phyloP scores from a whole-genome alignment of 2,329 filamentous ascomycete species.

The Microdochium nivale region DNA sequence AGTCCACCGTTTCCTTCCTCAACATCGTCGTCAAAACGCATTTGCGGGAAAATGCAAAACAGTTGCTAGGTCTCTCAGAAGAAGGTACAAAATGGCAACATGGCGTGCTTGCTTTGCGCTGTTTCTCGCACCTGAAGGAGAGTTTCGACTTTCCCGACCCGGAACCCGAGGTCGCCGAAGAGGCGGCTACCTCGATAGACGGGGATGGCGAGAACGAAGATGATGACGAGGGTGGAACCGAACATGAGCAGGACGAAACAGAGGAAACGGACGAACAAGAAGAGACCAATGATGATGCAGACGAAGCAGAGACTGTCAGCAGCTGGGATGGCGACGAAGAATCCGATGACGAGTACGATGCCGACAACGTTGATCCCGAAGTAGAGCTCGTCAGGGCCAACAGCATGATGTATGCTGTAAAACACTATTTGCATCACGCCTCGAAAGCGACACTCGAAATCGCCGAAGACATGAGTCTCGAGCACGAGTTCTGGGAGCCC shows the following conservation, averaged over 20 bases:
- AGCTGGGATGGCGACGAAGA: constrained; percentile 5
- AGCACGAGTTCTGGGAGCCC: constrained; percentile 28
- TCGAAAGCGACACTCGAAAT: constrained; percentile 31
- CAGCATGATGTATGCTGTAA: constrained; percentile 27
- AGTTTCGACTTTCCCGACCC: constrained; percentile 17
- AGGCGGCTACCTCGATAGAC: background rate
- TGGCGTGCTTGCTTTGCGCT: constrained; percentile 28
- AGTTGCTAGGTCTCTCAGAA: constrained; percentile 22
- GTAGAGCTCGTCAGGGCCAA: constrained; percentile 14
- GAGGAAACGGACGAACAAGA: background rate
- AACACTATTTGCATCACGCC: constrained; percentile 31
- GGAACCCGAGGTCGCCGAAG: constrained; percentile 7
- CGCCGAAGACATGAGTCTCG: constrained; percentile 28
- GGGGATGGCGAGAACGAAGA: constrained; percentile 1
- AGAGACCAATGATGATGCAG: constrained; percentile 4
- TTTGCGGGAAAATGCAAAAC: constrained; percentile 26
- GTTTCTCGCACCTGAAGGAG: constrained; percentile 27
- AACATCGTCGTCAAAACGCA: constrained; percentile 27
- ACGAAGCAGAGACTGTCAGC: background rate
- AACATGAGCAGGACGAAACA: constrained; percentile 2
- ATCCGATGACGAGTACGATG: constrained; percentile 7
- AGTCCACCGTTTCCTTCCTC: constrained; percentile 19
- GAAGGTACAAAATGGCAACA: constrained; percentile 32
- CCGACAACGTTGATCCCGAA: constrained; percentile 15
- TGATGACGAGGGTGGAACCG: background rate